These are phyloP conservation scores for Auricularia auricula-judae DNA, from an alignment of 768 basidiomycete species.

Conservation along the genomic window DNA sequence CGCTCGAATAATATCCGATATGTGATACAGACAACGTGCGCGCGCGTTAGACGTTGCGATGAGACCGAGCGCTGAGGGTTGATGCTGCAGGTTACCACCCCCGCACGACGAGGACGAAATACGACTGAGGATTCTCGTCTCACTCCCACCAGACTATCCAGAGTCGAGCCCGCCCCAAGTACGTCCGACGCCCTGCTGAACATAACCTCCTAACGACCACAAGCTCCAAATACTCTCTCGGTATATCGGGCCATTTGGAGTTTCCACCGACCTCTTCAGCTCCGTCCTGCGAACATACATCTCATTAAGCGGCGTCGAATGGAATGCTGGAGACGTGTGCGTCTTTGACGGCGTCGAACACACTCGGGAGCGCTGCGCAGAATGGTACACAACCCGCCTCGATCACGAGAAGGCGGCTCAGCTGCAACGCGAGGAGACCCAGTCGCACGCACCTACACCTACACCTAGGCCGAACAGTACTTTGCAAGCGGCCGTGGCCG, in stretches of 20 bases:
- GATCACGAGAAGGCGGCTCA: slow-evolving; percentile 44
- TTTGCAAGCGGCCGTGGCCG: slow-evolving; percentile 13
- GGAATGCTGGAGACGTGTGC: slow-evolving; percentile 60
- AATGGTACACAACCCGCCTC: slow-evolving; percentile 64
- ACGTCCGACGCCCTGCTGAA: slow-evolving; percentile 27
- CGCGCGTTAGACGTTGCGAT: slow-evolving; percentile 5
- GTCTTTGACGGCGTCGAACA: slow-evolving; percentile 82
- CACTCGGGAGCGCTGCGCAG: slow-evolving; percentile 50
- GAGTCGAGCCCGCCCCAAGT: slow-evolving; percentile 61
- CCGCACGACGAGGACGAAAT: slow-evolving; percentile 26
- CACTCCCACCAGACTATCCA: slow-evolving; percentile 48
- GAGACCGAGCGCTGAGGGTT: no score
- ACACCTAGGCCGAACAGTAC: slow-evolving; percentile 6
- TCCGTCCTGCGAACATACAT: slow-evolving; percentile 71
- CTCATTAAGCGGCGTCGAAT: slow-evolving; percentile 64
- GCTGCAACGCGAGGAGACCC: slow-evolving; percentile 40
- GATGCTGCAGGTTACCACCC: slow-evolving; percentile 32
- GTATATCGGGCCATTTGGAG: slow-evolving; percentile 72
- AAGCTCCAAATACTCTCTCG: slow-evolving; percentile 43
- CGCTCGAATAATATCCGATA: slow-evolving; percentile 41
- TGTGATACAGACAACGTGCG: slow-evolving; percentile 54
- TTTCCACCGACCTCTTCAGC: slow-evolving; percentile 65
- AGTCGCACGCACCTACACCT: not conserved
- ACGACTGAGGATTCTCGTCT: slow-evolving; percentile 27
- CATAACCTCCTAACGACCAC: not conserved